Evolutionary conservation across 1,284 basidiomycete species (phyloP).

Genomic region (Schizophyllum amplum): DNA sequence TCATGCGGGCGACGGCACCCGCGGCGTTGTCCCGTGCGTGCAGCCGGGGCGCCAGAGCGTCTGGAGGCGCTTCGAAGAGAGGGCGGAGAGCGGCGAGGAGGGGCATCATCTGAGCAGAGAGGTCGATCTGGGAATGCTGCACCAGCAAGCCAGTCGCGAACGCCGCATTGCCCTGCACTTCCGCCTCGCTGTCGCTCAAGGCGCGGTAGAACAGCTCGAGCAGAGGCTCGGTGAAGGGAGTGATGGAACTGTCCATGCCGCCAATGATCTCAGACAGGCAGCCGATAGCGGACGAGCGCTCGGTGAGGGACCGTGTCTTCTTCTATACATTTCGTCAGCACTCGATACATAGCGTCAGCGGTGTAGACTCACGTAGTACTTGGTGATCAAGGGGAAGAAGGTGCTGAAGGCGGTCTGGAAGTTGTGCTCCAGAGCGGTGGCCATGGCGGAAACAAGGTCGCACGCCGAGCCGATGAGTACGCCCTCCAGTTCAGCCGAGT

Average conservation of each 20-base stretch:
- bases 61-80: conserved; percentile 67
- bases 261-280: conserved; percentile 94
- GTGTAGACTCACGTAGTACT: conserved; percentile 74
- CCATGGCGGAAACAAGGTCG: conserved; percentile 90
- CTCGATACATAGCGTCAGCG: conserved; percentile 7
- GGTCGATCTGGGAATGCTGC: conserved; percentile 80
- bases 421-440: conserved; percentile 78
- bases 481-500: conserved; percentile 94
- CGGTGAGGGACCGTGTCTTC: conserved; percentile 81
- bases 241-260: conserved; percentile 85
- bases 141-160: conserved; percentile 92
- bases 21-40: conserved; percentile 96
- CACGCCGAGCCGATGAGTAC: conserved; percentile 91
- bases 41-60: conserved; percentile 53
- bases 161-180: conserved; percentile 94
- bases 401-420: conserved; percentile 80
- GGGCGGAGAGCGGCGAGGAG: conserved; percentile 79
- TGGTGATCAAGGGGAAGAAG: conserved; percentile 87
- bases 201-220: conserved; percentile 81
- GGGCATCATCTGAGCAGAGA: conserved; percentile 76
- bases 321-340: conserved; percentile 37
- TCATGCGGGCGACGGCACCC: conserved; percentile 86
- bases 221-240: conserved; percentile 80
- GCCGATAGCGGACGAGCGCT: conserved; percentile 91
- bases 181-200: conserved; percentile 78